These are phyloP conservation scores for Styphnolobium japonicum DNA, from an alignment of 306 rosid species.

Conservation along the genomic window DNA sequence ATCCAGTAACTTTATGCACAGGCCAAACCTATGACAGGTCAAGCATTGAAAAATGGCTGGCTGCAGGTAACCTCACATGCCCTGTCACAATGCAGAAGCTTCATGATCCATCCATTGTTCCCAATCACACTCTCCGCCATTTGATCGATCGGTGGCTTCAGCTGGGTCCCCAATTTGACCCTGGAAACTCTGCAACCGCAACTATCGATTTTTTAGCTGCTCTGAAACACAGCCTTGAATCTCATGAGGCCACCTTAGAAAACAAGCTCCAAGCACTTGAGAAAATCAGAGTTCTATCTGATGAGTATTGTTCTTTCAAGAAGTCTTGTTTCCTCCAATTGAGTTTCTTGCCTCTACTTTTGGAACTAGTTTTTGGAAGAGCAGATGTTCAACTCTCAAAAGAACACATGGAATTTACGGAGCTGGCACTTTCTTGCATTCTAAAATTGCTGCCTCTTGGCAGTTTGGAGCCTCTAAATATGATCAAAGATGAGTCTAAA, in stretches of 20 bases:
- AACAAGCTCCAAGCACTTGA: constrained; percentile 62
- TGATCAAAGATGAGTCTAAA: constrained; percentile 54
- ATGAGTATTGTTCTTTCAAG: constrained; percentile 45
- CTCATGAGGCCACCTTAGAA: constrained; percentile 30
- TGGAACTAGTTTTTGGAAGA: constrained; percentile 56
- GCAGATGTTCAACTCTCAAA: constrained; percentile 23
- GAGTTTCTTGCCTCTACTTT: constrained; percentile 64
- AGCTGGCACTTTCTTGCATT: constrained; percentile 56
- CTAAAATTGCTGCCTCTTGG: constrained; percentile 49
- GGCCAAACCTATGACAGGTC: constrained; percentile 94
- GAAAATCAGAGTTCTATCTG: constrained; percentile 42
- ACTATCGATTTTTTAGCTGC: constrained; percentile 48
- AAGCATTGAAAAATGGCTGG: constrained; percentile 79
- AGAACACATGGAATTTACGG: constrained; percentile 36
- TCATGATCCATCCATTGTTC: constrained; percentile 77
- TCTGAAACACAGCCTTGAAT: constrained; percentile 51
- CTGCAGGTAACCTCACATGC: constrained; percentile 85
- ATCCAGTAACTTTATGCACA: constrained; percentile 85
- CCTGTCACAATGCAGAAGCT: constrained; percentile 98
- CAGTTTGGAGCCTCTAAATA: constrained; percentile 43
- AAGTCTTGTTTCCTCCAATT: constrained; percentile 56
- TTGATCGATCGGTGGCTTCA: constrained; percentile 77
- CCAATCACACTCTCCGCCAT: constrained; percentile 81
- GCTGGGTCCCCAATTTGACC: constrained; percentile 41
- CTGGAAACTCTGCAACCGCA: constrained; percentile 22